These are phyloP conservation scores for Neurospora sp. DNA, from an alignment of 495 filamentous ascomycete genomes.

Conservation along the genomic window DNA sequence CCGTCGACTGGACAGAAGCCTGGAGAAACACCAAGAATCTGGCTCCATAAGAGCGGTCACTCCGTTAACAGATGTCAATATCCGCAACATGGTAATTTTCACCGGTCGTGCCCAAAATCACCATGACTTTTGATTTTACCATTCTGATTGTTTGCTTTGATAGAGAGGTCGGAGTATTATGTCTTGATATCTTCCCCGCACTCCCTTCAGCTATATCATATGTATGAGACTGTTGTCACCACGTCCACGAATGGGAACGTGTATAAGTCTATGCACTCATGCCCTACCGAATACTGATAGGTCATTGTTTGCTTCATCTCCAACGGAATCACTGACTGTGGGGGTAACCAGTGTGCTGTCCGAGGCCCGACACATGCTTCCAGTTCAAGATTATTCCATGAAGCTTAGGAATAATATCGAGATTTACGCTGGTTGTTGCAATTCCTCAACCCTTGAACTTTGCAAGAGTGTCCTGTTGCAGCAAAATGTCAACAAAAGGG, in stretches of 20 bases:
- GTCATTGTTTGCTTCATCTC: background rate
- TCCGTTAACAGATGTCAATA: background rate
- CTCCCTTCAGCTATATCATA: background rate
- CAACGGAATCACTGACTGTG: background rate
- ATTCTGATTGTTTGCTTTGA: background rate
- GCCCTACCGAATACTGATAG: background rate
- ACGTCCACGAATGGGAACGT: background rate
- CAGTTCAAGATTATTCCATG: background rate
- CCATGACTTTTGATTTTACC: background rate
- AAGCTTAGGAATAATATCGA: background rate
- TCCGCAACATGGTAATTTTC: background rate
- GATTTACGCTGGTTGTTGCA: background rate
- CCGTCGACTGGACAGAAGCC: slow-evolving; percentile 11
- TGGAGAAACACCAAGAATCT: slow-evolving; percentile 19
- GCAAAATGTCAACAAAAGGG: slow-evolving; percentile 5
- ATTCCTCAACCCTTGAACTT: slow-evolving; percentile 62
- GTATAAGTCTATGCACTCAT: background rate
- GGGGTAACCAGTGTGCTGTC: background rate
- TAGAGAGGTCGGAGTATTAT: background rate
- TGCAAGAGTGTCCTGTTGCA: slow-evolving; percentile 50
- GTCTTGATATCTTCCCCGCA: background rate
- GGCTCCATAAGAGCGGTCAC: background rate
- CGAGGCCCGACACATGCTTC: no score
- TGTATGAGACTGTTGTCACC: background rate
- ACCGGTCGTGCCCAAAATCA: background rate